Evolutionary conservation across 2,329 filamentous ascomycete genomes (phyloP).

Genomic region (Coleophoma cylindrospora): DNA sequence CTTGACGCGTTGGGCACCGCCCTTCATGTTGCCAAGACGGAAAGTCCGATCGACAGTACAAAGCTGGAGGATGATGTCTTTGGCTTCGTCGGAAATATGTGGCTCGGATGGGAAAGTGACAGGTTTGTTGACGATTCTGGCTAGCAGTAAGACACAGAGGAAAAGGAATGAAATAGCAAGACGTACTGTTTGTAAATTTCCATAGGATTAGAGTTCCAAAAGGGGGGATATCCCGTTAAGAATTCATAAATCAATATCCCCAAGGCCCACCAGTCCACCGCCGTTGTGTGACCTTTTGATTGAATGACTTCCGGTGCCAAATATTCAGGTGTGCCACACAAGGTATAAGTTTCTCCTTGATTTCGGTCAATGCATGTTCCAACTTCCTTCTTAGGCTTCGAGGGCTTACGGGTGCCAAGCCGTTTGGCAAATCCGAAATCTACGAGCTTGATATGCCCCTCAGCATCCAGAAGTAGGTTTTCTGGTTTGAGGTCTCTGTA

Average conservation of each 20-base stretch:
- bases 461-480: slow-evolving; percentile 71
- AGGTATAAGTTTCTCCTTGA: slow-evolving; percentile 69
- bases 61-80: slow-evolving; percentile 70
- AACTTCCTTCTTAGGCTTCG: background rate
- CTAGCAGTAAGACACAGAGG: background rate
- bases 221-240: slow-evolving; percentile 77
- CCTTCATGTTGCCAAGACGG: slow-evolving; percentile 72
- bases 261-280: slow-evolving; percentile 85
- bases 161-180: background rate
- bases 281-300: slow-evolving; percentile 70
- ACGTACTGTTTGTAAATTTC: slow-evolving; percentile 77
- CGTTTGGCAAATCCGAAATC: slow-evolving; percentile 85
- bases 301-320: slow-evolving; percentile 81
- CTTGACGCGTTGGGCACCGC: slow-evolving; percentile 68
- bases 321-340: slow-evolving; percentile 81
- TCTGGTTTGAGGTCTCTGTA: slow-evolving; percentile 82
- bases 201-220: slow-evolving; percentile 82
- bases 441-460: slow-evolving; percentile 77
- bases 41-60: slow-evolving; percentile 77
- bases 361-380: slow-evolving; percentile 7
- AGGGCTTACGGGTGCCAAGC: slow-evolving; percentile 50
- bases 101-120: slow-evolving; percentile 67
- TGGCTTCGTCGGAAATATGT: slow-evolving; percentile 59
- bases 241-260: slow-evolving; percentile 84
- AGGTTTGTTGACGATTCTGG: slow-evolving; percentile 72